Base-by-base conservation (phyloP, 108 stramenopile species). In the Stephanodiscus minutulus region DNA sequence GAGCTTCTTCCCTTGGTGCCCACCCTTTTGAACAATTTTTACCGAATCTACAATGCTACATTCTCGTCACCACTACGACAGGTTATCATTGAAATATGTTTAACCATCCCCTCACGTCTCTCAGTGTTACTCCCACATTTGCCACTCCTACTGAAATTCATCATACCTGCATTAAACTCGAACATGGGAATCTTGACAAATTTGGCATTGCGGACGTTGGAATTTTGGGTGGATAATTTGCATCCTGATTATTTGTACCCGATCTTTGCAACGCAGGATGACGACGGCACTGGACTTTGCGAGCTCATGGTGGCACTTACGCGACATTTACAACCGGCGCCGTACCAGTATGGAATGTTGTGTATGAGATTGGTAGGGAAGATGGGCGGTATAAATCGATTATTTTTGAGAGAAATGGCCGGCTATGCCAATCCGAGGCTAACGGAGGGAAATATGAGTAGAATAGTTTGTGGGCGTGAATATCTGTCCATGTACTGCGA, bases 171-270 rank as follows among this genome's bases (percentile, higher is more conserved):
- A 17, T 84, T 98, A 37, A 61, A 93, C 48, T 91, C 92, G 12
- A 83, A 76, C 44, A 74, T 91, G 9, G 94, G 91, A 13, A 94
- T 96, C 70, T 70, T 97, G 52, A 85, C 88, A 15, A 95, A 95
- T 69, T 74, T 97, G 10, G 95, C 88, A 82, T 48, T 76, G 18
- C 49, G 93, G 2, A 97, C 96, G 1, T 80, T 99, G 13, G 97
- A 98, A 80, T 97, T 97, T 81, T 99, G 96, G 96, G 87, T 97
- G 7, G 97, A 99, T 82, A 97, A 97, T 61, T 74, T 98, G 20
- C 95, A 95, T 81, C 88, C 96, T 7, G 93, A 92, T 47, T 94
- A 83, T 74, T 60, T 96, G 12, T 89, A 86, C 67, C 90, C 88
- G 0, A 87, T 91, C 46, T 52, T 92, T 24, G 82, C 86, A 20